Evolutionary conservation across 371 early-diverging fungal species (phyloP), one percentile per base, ranked within the genome.

Genomic region (Mucor piriformis): DNA sequence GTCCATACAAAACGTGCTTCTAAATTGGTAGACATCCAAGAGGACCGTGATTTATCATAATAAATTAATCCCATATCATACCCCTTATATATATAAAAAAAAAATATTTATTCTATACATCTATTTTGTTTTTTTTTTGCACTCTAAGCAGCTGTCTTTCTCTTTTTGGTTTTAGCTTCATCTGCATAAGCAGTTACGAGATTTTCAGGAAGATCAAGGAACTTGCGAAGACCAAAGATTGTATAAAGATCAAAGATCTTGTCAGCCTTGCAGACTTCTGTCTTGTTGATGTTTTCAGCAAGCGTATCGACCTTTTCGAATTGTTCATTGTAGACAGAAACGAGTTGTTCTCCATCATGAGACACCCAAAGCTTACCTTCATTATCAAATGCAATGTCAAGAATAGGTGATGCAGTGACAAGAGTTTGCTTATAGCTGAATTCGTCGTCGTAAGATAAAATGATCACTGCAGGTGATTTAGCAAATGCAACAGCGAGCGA

Each of bases 171-270:
- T 4, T 61, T 60, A 10, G 61, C 61, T 25, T 65, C 69, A 48
- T 70, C 61, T 34, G 59, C 66, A 46, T 46, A 46, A 46, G 46
- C 46, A 24, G 7, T 46, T 10, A 46, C 46, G 11, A 59, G 52
- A 8, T 69, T 53, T 21, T 73, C 74, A 11, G 74, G 70, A 29
- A 72, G 64, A 64, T 79, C 79, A 12, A 74, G 59, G 57, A 74
- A 73, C 61, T 85, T 85, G 51, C 85, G 79, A 59, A 85, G 66
- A 10, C 80, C 80, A 60, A 83, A 82, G 15, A 79, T 77, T 32
- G 73, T 70, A 62, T 77, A 81, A 34, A 83, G 66, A 46, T 85
- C 83, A 42, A 78, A 77, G 21, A 80, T 50, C 2, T 66, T 64
- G 8, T 76, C 72, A 8, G 78, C 77, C 49, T 72, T 61, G 42